Evolutionary conservation across 345 rosid species (phyloP).

Genomic region (Melastoma malabathricum): DNA sequence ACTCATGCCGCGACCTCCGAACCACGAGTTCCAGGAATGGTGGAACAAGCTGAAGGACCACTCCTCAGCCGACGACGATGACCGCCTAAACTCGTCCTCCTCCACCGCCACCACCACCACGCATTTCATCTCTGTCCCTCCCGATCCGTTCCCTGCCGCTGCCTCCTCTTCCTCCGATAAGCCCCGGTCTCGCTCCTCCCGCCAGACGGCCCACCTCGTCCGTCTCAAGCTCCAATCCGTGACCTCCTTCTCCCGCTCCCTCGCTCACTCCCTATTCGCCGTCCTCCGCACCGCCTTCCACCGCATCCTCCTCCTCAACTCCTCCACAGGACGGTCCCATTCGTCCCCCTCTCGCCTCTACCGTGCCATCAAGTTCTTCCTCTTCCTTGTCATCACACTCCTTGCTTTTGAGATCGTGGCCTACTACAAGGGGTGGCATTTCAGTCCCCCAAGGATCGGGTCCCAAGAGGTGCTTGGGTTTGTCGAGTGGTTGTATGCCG

Average conservation of each 20-base stretch:
- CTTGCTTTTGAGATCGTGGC: constrained; percentile 64
- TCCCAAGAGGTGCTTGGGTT: constrained; percentile 34
- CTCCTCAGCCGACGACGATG: constrained; percentile 5
- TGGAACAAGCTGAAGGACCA: constrained; percentile 71
- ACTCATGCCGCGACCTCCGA: constrained; percentile 14
- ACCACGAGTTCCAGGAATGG: constrained; percentile 21
- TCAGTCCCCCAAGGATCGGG: constrained; percentile 58
- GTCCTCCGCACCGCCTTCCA: constrained; percentile 69
- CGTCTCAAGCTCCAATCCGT: constrained; percentile 58
- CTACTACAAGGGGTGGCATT: constrained; percentile 87
- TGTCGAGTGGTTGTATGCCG: constrained; percentile 46
- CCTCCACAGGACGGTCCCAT: background rate
- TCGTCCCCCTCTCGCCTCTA: constrained; percentile 42
- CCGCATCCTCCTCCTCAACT: constrained; percentile 25
- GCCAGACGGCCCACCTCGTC: constrained; percentile 63
- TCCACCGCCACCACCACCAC: constrained; percentile 9
- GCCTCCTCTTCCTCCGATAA: constrained; percentile 34
- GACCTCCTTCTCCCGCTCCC: constrained; percentile 39
- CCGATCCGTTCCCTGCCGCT: constrained; percentile 13
- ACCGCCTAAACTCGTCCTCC: constrained; percentile 10
- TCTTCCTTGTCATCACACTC: constrained; percentile 38
- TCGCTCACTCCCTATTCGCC: constrained; percentile 24
- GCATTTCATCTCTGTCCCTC: constrained; percentile 6
- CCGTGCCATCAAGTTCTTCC: constrained; percentile 40
- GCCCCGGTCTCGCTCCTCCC: constrained; percentile 50